These are phyloP conservation scores for Lactarius psammicola DNA, from an alignment of 768 basidiomycete species.

Conservation along the genomic window DNA sequence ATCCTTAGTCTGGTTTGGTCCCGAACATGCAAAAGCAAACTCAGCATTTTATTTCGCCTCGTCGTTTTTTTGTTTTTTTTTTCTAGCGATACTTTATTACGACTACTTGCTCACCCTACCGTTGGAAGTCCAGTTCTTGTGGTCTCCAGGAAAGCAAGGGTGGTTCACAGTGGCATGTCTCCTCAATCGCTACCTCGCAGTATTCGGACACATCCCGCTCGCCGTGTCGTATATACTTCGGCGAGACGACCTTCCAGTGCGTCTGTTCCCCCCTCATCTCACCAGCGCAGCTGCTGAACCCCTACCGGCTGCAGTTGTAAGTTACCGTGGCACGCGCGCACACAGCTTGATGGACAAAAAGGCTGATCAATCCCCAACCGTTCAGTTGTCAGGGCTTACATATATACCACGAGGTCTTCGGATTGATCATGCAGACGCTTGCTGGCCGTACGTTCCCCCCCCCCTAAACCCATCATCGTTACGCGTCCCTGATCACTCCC, in stretches of 20 bases:
- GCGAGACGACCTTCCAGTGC: neutral
- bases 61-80: neutral
- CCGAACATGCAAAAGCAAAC: neutral
- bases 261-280: neutral
- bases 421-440: constrained; percentile 1
- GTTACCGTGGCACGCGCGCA: neutral
- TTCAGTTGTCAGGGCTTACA: constrained; percentile 12
- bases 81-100: constrained; percentile 34
- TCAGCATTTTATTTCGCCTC: no score
- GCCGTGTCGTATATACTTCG: constrained; percentile 23
- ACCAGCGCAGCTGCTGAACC: neutral
- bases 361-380: neutral
- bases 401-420: constrained; percentile 1
- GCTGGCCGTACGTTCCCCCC: constrained; percentile 12
- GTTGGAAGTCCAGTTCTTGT: constrained; percentile 44
- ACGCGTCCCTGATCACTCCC: neutral
- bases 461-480: neutral
- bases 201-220: constrained; percentile 38
- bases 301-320: constrained; percentile 9
- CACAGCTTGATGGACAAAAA: neutral
- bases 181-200: constrained; percentile 49
- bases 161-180: constrained; percentile 46
- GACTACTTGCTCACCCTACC: constrained; percentile 35
- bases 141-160: constrained; percentile 41
- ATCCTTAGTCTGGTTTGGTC: no score